phyloP scores from a whole-genome alignment of 495 filamentous ascomycete genomes.

The Xylaria palmicola region DNA sequence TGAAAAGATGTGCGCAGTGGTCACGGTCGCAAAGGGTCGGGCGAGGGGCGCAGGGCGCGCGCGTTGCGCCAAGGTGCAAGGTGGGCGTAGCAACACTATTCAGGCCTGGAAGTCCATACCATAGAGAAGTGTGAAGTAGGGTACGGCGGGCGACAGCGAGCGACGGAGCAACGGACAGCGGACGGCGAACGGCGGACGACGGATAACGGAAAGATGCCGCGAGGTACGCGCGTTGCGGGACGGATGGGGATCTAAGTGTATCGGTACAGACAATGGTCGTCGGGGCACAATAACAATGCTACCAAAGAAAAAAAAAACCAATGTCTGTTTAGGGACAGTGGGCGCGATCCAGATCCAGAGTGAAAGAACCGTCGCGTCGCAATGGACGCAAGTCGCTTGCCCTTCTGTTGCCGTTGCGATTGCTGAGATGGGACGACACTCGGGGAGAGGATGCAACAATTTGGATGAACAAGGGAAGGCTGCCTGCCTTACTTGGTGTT shows the following conservation, averaged over 20 bases:
- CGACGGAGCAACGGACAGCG: neutral
- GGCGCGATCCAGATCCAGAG: neutral
- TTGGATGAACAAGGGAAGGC: neutral
- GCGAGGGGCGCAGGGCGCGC: too few species aligned
- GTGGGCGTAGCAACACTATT: slow-evolving; percentile 13
- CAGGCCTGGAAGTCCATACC: slow-evolving; percentile 20
- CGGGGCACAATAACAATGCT: neutral
- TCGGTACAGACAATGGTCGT: too few species aligned
- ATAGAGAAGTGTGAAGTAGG: neutral
- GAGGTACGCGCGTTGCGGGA: neutral
- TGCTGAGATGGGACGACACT: neutral
- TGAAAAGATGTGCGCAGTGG: neutral
- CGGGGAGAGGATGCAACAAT: slow-evolving; percentile 8
- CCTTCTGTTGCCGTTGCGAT: neutral
- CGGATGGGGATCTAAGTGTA: neutral
- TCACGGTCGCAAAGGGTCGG: neutral
- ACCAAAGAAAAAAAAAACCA: neutral
- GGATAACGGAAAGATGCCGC: neutral
- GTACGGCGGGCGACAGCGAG: neutral
- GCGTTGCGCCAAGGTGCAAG: slow-evolving; percentile 12
- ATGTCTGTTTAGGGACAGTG: too few species aligned
- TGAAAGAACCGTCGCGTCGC: neutral
- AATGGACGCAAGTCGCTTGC: neutral
- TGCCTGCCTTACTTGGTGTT: neutral
- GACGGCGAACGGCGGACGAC: neutral